These are phyloP conservation scores for Endoconidiophora laricicola DNA, from an alignment of 2,329 filamentous ascomycete species.

Conservation along the genomic window DNA sequence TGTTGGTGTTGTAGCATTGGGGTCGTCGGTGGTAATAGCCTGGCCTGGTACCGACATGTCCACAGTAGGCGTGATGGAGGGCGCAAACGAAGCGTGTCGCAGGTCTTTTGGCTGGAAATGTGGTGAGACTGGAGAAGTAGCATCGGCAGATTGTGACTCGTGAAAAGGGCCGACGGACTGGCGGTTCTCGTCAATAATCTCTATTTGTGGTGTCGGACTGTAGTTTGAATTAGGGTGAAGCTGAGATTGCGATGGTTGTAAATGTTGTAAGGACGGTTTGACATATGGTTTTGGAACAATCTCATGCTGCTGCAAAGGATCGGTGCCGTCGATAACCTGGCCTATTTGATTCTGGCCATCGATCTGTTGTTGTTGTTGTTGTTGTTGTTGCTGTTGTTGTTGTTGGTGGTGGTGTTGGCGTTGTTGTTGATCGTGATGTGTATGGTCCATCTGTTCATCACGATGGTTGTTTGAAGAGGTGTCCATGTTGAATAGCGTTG, in stretches of 20 bases:
- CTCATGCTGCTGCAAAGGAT: background rate
- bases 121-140: constrained; percentile 3
- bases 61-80: constrained; percentile 8
- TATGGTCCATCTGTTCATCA: background rate
- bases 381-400: background rate
- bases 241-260: constrained; percentile 1
- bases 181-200: constrained; percentile 11
- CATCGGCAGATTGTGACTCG: constrained; percentile 7
- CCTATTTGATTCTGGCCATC: no score
- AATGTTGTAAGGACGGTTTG: background rate
- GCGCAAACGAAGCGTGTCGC: constrained; percentile 11
- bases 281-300: background rate
- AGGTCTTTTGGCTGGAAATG: constrained; percentile 8
- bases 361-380: background rate
- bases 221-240: background rate
- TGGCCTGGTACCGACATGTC: constrained; percentile 11
- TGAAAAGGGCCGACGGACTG: constrained; percentile 7
- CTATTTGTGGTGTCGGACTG: constrained; percentile 11
- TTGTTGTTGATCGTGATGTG: background rate
- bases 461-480: background rate
- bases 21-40: constrained; percentile 10
- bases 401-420: background rate
- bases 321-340: background rate
- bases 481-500: background rate
- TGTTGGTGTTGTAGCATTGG: constrained; percentile 9